phyloP scores from a whole-genome alignment of 106 monocot genomes.

The Apostasia shenzhenica region DNA sequence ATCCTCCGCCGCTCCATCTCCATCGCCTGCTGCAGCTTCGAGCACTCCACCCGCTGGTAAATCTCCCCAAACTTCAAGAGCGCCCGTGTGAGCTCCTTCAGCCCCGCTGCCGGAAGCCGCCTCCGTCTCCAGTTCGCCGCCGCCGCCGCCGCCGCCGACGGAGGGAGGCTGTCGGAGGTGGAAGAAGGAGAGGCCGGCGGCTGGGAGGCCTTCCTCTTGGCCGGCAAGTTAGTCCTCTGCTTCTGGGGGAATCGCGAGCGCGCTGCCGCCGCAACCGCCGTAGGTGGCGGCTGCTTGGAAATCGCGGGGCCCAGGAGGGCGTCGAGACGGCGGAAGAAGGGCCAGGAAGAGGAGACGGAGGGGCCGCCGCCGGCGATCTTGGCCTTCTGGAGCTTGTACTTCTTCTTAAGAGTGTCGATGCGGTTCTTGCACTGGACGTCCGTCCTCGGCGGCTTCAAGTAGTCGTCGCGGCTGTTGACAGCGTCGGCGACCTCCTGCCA shows the following conservation, averaged over 20 bases:
- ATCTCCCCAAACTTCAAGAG: conserved; percentile 61
- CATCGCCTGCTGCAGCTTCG: conserved; percentile 51
- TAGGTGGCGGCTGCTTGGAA: conserved; percentile 1
- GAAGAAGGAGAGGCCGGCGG: conserved; percentile 17
- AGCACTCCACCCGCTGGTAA: conserved; percentile 68
- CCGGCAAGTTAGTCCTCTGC: conserved; percentile 10
- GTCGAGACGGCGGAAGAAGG: conserved; percentile 69
- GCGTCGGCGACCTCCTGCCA: conserved; percentile 95
- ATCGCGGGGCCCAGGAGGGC: conserved; percentile 38
- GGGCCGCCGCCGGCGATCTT: conserved; percentile 14
- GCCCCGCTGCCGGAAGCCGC: neutral
- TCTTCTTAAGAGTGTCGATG: conserved; percentile 94
- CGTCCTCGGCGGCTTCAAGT: conserved; percentile 49
- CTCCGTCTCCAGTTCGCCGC: conserved; percentile 4
- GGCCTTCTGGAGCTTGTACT: conserved; percentile 75
- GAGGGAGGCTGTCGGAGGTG: conserved; percentile 38
- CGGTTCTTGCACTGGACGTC: conserved; percentile 93
- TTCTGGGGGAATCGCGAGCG: conserved; percentile 29
- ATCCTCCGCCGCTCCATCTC: conserved; percentile 78
- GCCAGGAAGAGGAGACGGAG: conserved; percentile 38
- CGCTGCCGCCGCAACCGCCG: neutral
- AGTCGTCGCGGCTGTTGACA: conserved; percentile 60
- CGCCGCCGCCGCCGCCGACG: conserved; percentile 11
- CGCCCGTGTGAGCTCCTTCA: conserved; percentile 40
- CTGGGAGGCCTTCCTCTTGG: neutral